phyloP scores from a whole-genome alignment of 1,139 yeast species.

The Sugiyamaella neomexicana region DNA sequence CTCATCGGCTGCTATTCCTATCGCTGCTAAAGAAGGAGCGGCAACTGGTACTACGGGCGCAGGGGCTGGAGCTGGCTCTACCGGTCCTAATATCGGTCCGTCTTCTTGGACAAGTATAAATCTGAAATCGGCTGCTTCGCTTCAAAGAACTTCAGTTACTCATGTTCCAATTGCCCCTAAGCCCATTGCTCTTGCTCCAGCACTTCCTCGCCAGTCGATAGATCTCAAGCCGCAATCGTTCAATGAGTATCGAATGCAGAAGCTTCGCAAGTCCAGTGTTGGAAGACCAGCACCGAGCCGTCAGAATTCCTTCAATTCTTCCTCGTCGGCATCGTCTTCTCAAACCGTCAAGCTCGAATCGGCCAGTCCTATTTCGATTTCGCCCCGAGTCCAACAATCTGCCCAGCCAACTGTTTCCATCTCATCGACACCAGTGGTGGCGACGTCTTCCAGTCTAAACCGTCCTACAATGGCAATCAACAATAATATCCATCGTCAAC shows the following conservation, averaged over 20 bases:
- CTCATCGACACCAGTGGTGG: constrained; percentile 19
- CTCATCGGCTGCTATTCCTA: constrained; percentile 20
- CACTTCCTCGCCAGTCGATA: constrained; percentile 23
- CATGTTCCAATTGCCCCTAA: constrained; percentile 36
- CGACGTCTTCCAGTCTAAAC: background rate
- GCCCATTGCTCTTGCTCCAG: constrained; percentile 32
- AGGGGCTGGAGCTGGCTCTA: background rate
- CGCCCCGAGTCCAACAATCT: constrained; percentile 8
- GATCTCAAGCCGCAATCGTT: constrained; percentile 25
- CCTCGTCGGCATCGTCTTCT: no score
- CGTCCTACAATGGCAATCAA: background rate
- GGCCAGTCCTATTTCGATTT: constrained; percentile 11
- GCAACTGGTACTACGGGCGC: no score
- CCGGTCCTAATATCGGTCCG: background rate
- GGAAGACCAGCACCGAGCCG: constrained; percentile 17
- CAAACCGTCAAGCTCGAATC: constrained; percentile 7
- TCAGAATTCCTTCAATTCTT: constrained; percentile 15
- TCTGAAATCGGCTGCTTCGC: constrained; percentile 10
- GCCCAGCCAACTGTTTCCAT: constrained; percentile 10
- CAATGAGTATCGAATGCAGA: constrained; percentile 25
- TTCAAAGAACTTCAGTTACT: constrained; percentile 14
- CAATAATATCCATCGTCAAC: background rate
- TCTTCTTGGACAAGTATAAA: constrained; percentile 3
- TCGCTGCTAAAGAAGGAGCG: constrained; percentile 10
- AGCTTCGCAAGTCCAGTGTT: constrained; percentile 13